Evolutionary conservation across 805 yeast genomes (phyloP), one percentile per base, ranked within the genome.

Genomic region (Saccharomycopsis fibuligera): DNA sequence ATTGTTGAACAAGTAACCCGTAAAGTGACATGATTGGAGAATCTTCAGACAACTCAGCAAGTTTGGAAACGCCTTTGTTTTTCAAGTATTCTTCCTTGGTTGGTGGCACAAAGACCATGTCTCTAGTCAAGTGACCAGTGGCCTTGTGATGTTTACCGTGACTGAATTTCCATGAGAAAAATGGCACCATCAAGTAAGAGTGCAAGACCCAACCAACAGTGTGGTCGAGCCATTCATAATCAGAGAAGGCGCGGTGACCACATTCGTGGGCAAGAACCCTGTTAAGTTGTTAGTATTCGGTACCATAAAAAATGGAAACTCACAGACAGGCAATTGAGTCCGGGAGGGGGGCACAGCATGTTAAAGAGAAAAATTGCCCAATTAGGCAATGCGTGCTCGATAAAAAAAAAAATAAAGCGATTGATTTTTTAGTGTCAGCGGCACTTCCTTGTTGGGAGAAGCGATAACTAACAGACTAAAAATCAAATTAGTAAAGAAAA

Each of bases 71-170:
- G 23, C 71, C 67, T 45, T 68, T 67, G 31, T 56, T 50, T 50
- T 66, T 57, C 52, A 73, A 59, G 63, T 74, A 86, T 60, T 74
- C 66, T 55, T 83, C 79, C 58, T 74, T 76, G 41, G 82, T 79
- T 61, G 74, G 68, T 45, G 96, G 96, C 47, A 86, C 85, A 60
- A 83, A 86, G 43, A 86, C 95, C 82, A 82, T 86, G 63, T 86
- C 96, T 63, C 88, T 76, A 35, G 81, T 70, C 63, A 86, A 60
- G 65, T 87, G 87, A 56, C 93, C 95, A 37, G 95, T 86, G 50
- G 90, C 86, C 73, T 87, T 86, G 74, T 86, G 96, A 69, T 86
- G 96, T 74, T 83, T 86, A 48, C 86, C 79, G 68, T 86, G 96
- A 43, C 86, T 70, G 66, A 72, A 80, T 61, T 86, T 83, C 96